Base-by-base conservation (phyloP, 768 basidiomycete species). In the Tulasnella sp. region DNA sequence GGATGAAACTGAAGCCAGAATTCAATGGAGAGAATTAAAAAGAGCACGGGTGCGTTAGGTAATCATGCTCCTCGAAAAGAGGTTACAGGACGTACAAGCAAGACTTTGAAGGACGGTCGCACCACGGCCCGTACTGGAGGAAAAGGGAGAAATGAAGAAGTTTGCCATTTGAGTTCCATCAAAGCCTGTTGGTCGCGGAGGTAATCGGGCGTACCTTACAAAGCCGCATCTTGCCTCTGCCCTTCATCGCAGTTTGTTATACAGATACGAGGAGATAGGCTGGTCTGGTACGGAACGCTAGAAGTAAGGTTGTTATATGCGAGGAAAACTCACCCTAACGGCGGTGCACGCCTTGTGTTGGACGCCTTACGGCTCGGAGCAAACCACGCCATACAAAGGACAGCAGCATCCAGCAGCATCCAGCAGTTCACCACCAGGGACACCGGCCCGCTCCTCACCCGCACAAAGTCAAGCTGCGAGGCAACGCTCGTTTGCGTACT, bases 341-440 rank as follows among this genome's bases (percentile, higher is more conserved):
- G 64, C 64, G 54, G 22, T 54, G 64, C 8, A 69, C 54, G 64
- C 31, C 64, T 69, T 5, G 31, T 24, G 31, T 69, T 28, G 64
- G 34, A 16, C n/a, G 31, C 64, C 64, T 69, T 18, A 8, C 28
- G 2, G 34, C 34, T 18, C 2, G 58, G 31, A 69, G 31, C 64
- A 69, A 69, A 69, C 28, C 64, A 69, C 64, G 64, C 31, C 64
- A 69, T 34, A 69, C 64, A 69, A 69, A 69, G 31, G 64, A 69
- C 11, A 28, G 64, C 64, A 37, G 37, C 37, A 37, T 37, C 37
- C 37, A 37, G n/a, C n/a, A n/a, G n/a, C n/a, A n/a, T n/a, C 64
- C 64, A 31, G 64, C 64, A 37, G n/a, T 34, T 37, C 64, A 69
- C 28, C 64, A 37, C 28, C 34, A 28, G 14, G 9, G 6, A 64